A percentile compares a stretch with the other conserved stretches of the same genome.
Evolutionary conservation across 352 stramenopile genomes (phyloP).

Genomic region (Globisporangium viniferum): DNA sequence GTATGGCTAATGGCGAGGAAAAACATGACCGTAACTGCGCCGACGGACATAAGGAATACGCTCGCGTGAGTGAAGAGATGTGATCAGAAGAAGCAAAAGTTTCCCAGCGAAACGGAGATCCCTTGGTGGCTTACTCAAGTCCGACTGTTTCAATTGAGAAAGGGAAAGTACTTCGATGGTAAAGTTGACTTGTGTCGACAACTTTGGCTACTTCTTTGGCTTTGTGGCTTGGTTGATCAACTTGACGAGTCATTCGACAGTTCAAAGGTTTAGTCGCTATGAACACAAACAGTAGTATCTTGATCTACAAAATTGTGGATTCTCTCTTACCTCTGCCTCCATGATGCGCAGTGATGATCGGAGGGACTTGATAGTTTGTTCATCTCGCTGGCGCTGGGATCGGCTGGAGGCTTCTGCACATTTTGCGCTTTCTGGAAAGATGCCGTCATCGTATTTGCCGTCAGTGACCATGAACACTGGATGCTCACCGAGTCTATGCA

Average conservation of each 20-base stretch:
- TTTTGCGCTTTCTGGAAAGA: constrained; percentile 2
- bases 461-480: background rate
- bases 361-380: constrained; percentile 5
- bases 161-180: background rate
- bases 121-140: background rate
- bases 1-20: constrained; percentile 46
- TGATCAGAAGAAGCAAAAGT: no score
- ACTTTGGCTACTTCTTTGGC: background rate
- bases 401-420: background rate
- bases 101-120: no score
- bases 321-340: constrained; percentile 3
- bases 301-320: background rate
- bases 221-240: constrained; percentile 6
- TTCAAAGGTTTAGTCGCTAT: background rate
- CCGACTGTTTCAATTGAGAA: background rate
- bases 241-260: background rate
- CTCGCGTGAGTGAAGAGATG: no score
- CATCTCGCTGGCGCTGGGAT: constrained; percentile 9
- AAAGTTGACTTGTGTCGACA: background rate
- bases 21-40: constrained; percentile 27
- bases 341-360: constrained; percentile 2
- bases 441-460: no score
- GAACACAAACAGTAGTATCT: background rate
- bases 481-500: background rate
- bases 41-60: background rate